Conservation (phyloP, 2,329 filamentous ascomycete species). For the Helicocarpus griseus region DNA sequence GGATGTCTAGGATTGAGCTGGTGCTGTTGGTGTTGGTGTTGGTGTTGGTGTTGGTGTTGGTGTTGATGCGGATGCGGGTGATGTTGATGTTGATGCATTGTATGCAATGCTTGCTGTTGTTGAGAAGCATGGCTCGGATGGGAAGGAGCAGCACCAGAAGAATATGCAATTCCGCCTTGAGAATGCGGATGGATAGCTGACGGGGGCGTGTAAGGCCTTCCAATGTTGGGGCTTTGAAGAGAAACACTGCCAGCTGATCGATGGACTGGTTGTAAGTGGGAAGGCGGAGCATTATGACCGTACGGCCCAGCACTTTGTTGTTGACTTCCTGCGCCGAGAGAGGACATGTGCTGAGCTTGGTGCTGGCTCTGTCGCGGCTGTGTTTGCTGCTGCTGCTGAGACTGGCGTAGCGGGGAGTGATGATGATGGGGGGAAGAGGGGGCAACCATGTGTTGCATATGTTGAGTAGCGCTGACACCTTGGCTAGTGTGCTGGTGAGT, state of each 20-base stretch:
- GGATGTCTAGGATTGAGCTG: conserved; percentile 5
- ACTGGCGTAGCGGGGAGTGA: conserved; percentile 21
- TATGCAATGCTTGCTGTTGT: conserved; percentile 4
- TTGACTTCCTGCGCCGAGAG: conserved; percentile 20
- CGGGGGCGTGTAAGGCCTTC: conserved; percentile 32
- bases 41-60: neutral
- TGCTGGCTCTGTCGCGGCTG: conserved; percentile 25
- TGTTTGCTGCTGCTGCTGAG: conserved; percentile 10
- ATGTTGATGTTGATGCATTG: conserved; percentile 3
- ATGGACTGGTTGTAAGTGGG: conserved; percentile 9
- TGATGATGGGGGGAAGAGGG: conserved; percentile 23
- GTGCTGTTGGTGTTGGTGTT: conserved; percentile 1
- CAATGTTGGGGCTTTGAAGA: conserved; percentile 13
- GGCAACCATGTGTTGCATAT: conserved; percentile 1
- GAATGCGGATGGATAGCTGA: conserved; percentile 23
- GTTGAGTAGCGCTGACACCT: neutral
- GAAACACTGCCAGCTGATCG: conserved; percentile 15
- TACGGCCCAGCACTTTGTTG: conserved; percentile 18
- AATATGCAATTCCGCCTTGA: conserved; percentile 5
- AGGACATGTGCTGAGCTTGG: conserved; percentile 23
- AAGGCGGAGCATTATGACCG: conserved; percentile 26
- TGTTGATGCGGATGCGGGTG: conserved; percentile 2
- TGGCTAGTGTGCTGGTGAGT: neutral
- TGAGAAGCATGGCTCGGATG: neutral
- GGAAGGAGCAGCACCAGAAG: neutral